These are phyloP conservation scores for Penicillium oxalicum DNA, from an alignment of 2,329 filamentous ascomycete genomes.

Conservation along the genomic window DNA sequence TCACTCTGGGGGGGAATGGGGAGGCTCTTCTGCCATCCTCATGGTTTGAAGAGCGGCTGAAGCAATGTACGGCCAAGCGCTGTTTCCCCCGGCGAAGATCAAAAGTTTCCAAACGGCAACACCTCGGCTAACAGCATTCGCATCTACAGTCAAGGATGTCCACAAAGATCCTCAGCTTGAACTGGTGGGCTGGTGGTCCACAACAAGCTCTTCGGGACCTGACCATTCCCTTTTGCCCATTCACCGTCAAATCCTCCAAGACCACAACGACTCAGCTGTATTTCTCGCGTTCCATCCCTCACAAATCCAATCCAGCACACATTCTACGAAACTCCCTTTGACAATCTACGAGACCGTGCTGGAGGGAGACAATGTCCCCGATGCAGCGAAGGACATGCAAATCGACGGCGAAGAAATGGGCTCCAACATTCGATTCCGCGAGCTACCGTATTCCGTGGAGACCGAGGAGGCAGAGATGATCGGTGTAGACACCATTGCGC, in stretches of 20 bases:
- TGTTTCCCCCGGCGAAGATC: background rate
- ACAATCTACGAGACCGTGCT: constrained; percentile 83
- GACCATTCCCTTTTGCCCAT: constrained; percentile 61
- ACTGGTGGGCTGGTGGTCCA: constrained; percentile 87
- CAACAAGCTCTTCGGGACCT: constrained; percentile 68
- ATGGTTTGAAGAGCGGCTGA: constrained; percentile 72
- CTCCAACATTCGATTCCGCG: constrained; percentile 67
- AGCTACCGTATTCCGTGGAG: constrained; percentile 81
- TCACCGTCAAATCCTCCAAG: constrained; percentile 67
- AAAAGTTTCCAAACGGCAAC: no score
- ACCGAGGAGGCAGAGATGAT: constrained; percentile 98
- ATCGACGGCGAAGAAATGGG: constrained; percentile 60
- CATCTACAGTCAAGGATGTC: constrained; percentile 67
- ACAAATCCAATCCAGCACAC: constrained; percentile 46
- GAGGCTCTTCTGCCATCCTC: constrained; percentile 57
- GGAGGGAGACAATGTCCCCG: constrained; percentile 59
- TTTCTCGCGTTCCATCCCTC: constrained; percentile 80
- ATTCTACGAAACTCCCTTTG: constrained; percentile 76
- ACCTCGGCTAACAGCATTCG: no score
- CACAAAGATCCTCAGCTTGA: constrained; percentile 78
- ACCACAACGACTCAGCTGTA: constrained; percentile 78
- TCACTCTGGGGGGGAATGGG: constrained; percentile 47
- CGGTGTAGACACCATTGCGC: constrained; percentile 85
- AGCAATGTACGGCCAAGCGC: constrained; percentile 63
- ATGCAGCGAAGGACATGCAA: constrained; percentile 59